phyloP scores from a whole-genome alignment of 257 asterid species.

The Plantago ovata region DNA sequence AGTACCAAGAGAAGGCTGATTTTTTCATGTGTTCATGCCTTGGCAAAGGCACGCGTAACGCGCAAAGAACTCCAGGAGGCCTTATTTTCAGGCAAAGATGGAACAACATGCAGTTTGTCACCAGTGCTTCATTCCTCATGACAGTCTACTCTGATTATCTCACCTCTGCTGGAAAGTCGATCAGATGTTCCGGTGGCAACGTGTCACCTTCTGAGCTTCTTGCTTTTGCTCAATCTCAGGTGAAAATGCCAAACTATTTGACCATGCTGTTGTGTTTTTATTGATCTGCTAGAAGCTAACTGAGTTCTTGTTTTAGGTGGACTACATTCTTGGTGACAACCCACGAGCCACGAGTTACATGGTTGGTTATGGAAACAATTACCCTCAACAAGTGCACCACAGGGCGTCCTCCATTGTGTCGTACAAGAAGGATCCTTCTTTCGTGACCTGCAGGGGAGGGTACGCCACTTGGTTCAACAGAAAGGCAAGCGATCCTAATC shows the following conservation, averaged over 20 bases:
- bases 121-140: slow-evolving; percentile 65
- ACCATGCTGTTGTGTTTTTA: too few species aligned
- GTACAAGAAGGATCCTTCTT: slow-evolving; percentile 30
- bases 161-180: slow-evolving; percentile 50
- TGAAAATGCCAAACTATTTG: slow-evolving; percentile 3
- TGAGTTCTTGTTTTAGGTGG: slow-evolving; percentile 28
- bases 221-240: slow-evolving; percentile 73
- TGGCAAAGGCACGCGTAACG: slow-evolving; percentile 54
- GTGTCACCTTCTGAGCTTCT: slow-evolving; percentile 58
- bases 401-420: slow-evolving; percentile 49
- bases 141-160: slow-evolving; percentile 71
- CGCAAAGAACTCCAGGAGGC: slow-evolving; percentile 64
- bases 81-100: slow-evolving; percentile 61
- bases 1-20: slow-evolving; percentile 67
- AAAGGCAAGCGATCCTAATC: slow-evolving; percentile 36
- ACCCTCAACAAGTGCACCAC: slow-evolving; percentile 47
- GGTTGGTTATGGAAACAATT: slow-evolving; percentile 46
- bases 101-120: slow-evolving; percentile 86
- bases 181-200: slow-evolving; percentile 42
- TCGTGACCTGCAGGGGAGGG: slow-evolving; percentile 50
- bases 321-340: slow-evolving; percentile 47
- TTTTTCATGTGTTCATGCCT: slow-evolving; percentile 73
- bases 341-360: slow-evolving; percentile 50
- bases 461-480: slow-evolving; percentile 34
- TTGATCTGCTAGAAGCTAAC: not conserved